Percentiles rank a stretch among this genome's conserved stretches.
Evolutionary conservation across 179 eudicot species (phyloP).

Genomic region (Spinacia oleracea): DNA sequence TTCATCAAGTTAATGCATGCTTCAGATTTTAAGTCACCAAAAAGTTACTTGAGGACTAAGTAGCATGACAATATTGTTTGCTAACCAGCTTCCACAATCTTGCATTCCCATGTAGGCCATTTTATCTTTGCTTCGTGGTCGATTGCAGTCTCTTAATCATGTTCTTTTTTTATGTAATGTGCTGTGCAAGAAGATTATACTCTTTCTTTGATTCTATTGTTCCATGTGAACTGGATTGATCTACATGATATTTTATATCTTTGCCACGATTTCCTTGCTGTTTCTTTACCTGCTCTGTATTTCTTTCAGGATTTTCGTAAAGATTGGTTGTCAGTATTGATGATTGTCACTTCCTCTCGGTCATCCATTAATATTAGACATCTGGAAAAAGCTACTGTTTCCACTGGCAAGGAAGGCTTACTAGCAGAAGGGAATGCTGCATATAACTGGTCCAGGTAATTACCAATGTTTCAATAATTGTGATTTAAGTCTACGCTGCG

Average conservation of each 20-base stretch:
- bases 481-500: background rate
- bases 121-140: background rate
- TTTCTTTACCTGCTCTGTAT: conserved; percentile 19
- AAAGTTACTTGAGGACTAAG: background rate
- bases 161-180: background rate
- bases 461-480: background rate
- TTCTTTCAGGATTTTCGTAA: conserved; percentile 82
- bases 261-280: conserved; percentile 4
- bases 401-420: conserved; percentile 98
- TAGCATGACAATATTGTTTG: background rate
- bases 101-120: background rate
- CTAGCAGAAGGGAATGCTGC: conserved; percentile 96
- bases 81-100: background rate
- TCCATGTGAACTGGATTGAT: background rate
- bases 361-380: conserved; percentile 95
- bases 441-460: conserved; percentile 91
- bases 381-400: conserved; percentile 97
- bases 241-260: background rate
- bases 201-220: background rate
- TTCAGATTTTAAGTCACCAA: background rate
- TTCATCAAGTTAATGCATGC: background rate
- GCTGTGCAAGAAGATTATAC: background rate
- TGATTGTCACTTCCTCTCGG: conserved; percentile 96
- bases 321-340: conserved; percentile 91
- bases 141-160: background rate